Base-by-base conservation (phyloP, 164 flowering plant genomes). In the Santalum album region DNA sequence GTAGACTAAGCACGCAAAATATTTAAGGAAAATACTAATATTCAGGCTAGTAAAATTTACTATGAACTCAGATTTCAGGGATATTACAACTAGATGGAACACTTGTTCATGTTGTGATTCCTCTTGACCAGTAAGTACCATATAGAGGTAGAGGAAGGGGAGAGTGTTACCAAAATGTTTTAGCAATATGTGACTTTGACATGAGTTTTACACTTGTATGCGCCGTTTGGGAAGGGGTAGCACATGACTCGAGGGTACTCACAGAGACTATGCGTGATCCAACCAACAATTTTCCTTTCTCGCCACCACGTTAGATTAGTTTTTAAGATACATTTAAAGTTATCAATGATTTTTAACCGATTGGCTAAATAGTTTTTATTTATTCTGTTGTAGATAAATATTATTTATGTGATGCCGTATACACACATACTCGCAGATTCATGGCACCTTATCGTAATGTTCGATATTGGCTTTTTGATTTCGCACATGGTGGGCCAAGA, bases 151-250 rank as follows among this genome's bases (percentile, higher is more conserved):
- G 42, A 38, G 42, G 42, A 38, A 38, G 16, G 42, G 42, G 42
- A 38, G 42, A 38, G 16, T 38, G 42, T 38, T 38, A 38, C 42
- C 42, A 38, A 38, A 38, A 38, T 38, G 42, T 38, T 38, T 38
- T 38, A 16, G n/a, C n/a, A n/a, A n/a, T n/a, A n/a, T n/a, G n/a
- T n/a, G n/a, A n/a, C n/a, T n/a, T n/a, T n/a, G n/a, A 38, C 16
- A 38, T 38, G 42, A 10, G 10, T 10, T 38, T 38, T 16, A 38
- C 42, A 38, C 16, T 38, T 38, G 42, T 38, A 10, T 38, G 42
- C 12, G 42, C 42, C 16, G 42, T 10, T 38, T 38, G 42, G 42
- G 42, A 38, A 38, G 42, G 42, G 16, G 42, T 38, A 38, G 42
- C 42, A 38, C 42, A 38, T 38, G 42, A 38, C 16, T 38, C 42